phyloP scores from a whole-genome alignment of 2,329 filamentous ascomycete genomes.

The Aureobasidium sp. region DNA sequence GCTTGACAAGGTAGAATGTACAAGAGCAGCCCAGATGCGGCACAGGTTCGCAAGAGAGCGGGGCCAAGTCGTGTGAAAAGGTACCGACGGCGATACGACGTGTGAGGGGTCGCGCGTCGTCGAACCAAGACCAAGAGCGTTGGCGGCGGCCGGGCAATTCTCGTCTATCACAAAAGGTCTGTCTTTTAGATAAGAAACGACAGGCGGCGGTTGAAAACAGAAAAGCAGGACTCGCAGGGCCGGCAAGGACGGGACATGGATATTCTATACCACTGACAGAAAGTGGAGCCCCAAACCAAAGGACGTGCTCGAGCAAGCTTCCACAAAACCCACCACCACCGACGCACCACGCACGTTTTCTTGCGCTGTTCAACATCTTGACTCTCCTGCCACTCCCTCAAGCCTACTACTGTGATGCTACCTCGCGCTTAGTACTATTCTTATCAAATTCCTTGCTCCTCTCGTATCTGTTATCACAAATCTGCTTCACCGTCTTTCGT shows the following conservation, averaged over 20 bases:
- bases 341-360: neutral
- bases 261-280: constrained; percentile 1
- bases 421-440: no score
- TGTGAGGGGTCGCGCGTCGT: constrained; percentile 13
- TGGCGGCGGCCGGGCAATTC: neutral
- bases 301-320: neutral
- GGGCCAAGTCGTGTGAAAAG: neutral
- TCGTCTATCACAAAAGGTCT: no score
- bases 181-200: constrained; percentile 6
- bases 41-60: neutral
- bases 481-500: constrained; percentile 1
- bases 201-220: neutral
- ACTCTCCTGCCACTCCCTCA: neutral
- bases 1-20: neutral
- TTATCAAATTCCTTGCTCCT: neutral
- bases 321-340: neutral
- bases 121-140: neutral
- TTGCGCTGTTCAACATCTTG: neutral
- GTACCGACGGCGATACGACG: constrained; percentile 7
- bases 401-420: no score
- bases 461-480: neutral
- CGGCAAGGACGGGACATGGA: constrained; percentile 4
- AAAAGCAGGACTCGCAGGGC: neutral
- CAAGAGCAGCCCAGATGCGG: neutral
- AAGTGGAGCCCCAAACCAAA: neutral